Conservation (phyloP, 192 early-diverging fungal genomes). For the Backusella tarrabulga region DNA sequence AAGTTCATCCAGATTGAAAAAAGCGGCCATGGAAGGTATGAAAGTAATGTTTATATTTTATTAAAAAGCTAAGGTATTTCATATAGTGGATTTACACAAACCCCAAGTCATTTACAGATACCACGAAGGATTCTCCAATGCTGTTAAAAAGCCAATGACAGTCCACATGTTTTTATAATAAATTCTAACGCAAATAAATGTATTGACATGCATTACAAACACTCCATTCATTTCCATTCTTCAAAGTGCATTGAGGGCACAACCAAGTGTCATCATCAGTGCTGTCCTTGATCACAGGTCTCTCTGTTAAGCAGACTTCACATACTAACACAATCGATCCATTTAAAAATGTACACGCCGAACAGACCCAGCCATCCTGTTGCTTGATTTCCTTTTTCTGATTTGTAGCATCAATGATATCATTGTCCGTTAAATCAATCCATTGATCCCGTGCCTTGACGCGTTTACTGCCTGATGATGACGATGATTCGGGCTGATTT, state of each 20-base stretch:
- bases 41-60: neutral
- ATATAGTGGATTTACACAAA: conserved; percentile 20
- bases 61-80: no score
- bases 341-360: conserved; percentile 57
- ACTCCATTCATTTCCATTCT: neutral
- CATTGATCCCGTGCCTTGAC: neutral
- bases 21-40: conserved; percentile 10
- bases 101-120: conserved; percentile 66
- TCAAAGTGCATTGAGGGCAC: neutral
- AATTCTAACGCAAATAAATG: neutral
- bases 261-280: neutral
- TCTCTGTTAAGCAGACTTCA: conserved; percentile 38
- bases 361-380: conserved; percentile 45
- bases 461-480: neutral
- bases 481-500: neutral
- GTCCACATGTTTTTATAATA: conserved; percentile 60
- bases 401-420: neutral
- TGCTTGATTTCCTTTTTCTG: neutral
- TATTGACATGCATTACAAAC: conserved; percentile 6
- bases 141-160: conserved; percentile 74
- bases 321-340: conserved; percentile 42
- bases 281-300: conserved; percentile 7
- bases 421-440: neutral
- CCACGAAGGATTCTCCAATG: conserved; percentile 91
- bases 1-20: neutral